Conservation (phyloP, 1,284 basidiomycete genomes). For the Phellinidium pouzarii region DNA sequence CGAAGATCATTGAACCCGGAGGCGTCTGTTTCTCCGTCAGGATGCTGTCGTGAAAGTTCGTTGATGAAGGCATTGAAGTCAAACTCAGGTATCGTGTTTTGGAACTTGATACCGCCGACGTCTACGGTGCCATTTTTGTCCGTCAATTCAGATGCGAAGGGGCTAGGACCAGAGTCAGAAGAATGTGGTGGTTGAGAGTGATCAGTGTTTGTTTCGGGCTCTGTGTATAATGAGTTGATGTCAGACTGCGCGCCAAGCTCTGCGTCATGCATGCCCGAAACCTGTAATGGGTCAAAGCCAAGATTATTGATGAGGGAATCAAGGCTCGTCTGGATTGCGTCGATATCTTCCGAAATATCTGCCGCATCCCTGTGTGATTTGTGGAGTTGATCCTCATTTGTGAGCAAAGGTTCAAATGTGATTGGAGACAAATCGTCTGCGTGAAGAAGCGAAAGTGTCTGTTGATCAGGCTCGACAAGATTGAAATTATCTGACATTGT, state of each 20-base stretch:
- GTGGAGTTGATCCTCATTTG: conserved; percentile 34
- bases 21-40: neutral
- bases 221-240: conserved; percentile 10
- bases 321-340: conserved; percentile 64
- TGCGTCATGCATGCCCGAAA: conserved; percentile 25
- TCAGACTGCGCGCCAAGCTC: neutral
- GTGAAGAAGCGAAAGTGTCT: conserved; percentile 15
- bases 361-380: conserved; percentile 55
- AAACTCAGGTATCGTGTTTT: conserved; percentile 29
- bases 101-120: neutral
- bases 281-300: conserved; percentile 49
- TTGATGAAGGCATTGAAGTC: conserved; percentile 45
- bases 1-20: conserved; percentile 10
- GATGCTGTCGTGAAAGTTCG: conserved; percentile 27
- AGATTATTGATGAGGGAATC: conserved; percentile 67
- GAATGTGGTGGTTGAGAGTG: neutral
- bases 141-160: neutral
- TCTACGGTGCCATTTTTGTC: conserved; percentile 3
- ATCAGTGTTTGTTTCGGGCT: neutral
- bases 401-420: conserved; percentile 35
- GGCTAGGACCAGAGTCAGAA: neutral
- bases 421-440: conserved; percentile 20
- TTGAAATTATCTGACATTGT: neutral
- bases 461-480: conserved; percentile 11
- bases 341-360: conserved; percentile 69